Conservation (phyloP, 768 basidiomycete species). For the button mushroom (Agaricus bisporus) region DNA sequence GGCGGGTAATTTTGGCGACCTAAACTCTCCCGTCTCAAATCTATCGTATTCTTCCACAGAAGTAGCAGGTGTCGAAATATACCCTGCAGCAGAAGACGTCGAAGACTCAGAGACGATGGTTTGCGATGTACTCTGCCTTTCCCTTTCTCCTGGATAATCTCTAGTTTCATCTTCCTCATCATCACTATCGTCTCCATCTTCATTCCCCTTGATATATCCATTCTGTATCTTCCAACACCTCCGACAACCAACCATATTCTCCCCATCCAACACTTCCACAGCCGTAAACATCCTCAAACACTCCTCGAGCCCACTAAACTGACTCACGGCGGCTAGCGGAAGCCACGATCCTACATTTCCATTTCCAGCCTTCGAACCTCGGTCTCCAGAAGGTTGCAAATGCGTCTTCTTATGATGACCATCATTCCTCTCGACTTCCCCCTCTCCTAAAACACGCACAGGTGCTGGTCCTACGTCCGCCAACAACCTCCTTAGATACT, state of each 20-base stretch:
- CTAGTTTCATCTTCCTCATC: slow-evolving; percentile 19
- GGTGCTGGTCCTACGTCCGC: slow-evolving; percentile 46
- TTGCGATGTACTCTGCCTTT: not conserved
- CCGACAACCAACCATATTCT: slow-evolving; percentile 91
- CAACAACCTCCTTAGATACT: slow-evolving; percentile 63
- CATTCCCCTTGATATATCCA: slow-evolving; percentile 32
- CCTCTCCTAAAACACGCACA: slow-evolving; percentile 28
- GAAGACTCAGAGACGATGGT: slow-evolving; percentile 4
- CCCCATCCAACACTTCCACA: slow-evolving; percentile 90
- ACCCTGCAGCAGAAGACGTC: not conserved
- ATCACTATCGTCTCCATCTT: slow-evolving; percentile 16
- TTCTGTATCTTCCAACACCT: slow-evolving; percentile 92
- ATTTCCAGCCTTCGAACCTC: slow-evolving; percentile 7
- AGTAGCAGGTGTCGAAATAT: not conserved
- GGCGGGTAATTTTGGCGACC: not conserved
- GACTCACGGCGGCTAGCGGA: slow-evolving; percentile 35
- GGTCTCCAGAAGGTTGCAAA: slow-evolving; percentile 4
- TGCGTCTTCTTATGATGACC: not conserved
- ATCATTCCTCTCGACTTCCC: not conserved
- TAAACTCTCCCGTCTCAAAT: not conserved
- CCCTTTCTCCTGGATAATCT: slow-evolving; percentile 8
- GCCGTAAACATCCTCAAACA: slow-evolving; percentile 84
- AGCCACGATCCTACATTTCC: slow-evolving; percentile 23
- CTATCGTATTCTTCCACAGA: slow-evolving; percentile 6
- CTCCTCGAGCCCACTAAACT: slow-evolving; percentile 64